Conservation (phyloP, 2,329 filamentous ascomycete species). For the Cordyceps militaris region DNA sequence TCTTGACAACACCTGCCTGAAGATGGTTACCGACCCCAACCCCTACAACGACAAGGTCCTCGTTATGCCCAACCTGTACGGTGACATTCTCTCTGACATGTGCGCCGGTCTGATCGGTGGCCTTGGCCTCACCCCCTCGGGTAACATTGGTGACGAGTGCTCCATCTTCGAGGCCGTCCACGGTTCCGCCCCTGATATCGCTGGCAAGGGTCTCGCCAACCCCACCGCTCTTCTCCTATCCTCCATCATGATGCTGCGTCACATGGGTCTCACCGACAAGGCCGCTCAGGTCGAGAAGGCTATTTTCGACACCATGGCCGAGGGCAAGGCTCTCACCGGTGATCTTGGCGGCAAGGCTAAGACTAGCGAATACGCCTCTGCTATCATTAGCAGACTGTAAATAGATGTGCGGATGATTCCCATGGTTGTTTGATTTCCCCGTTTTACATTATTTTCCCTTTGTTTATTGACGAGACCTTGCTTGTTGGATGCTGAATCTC, state of each 20-base stretch:
- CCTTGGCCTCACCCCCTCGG: constrained; percentile 91
- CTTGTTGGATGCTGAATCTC: neutral
- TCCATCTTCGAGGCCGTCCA: constrained; percentile 99
- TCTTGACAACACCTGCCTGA: constrained; percentile 97
- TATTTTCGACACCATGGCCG: constrained; percentile 88
- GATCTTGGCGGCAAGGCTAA: constrained; percentile 95
- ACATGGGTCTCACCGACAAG: constrained; percentile 86
- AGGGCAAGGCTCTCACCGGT: constrained; percentile 94
- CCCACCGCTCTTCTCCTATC: constrained; percentile 90
- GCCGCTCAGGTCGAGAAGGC: constrained; percentile 86
- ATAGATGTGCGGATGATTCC: constrained; percentile 14
- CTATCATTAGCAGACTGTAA: constrained; percentile 72
- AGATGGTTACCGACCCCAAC: constrained; percentile 92
- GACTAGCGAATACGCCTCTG: constrained; percentile 87
- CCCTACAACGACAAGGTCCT: constrained; percentile 99
- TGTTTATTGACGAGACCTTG: constrained; percentile 7
- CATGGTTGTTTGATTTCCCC: constrained; percentile 12
- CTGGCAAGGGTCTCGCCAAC: constrained; percentile 92
- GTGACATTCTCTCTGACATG: constrained; percentile 99
- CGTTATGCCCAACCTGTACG: constrained; percentile 97
- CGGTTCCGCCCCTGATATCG: constrained; percentile 93
- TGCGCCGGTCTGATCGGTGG: constrained; percentile 97
- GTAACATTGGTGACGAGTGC: constrained; percentile 98
- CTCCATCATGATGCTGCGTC: constrained; percentile 99
- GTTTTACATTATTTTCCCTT: constrained; percentile 8